Conservation (phyloP, 306 rosid genomes). For the Fragaria vesca region DNA sequence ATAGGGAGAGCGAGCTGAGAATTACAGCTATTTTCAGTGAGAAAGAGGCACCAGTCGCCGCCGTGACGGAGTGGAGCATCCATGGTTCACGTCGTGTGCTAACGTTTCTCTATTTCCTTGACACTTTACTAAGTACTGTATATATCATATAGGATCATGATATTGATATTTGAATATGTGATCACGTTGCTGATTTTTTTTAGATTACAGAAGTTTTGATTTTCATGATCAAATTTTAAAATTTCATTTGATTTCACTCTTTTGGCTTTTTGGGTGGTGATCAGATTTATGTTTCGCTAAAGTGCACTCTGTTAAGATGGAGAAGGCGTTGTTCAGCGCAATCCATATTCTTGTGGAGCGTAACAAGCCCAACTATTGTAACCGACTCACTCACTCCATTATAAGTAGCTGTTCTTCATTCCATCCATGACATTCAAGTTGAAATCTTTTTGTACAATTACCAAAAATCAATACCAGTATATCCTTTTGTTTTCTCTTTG, state of each 20-base stretch:
- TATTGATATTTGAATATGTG: background rate
- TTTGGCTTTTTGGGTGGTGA: background rate
- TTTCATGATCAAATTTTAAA: background rate
- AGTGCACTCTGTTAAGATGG: background rate
- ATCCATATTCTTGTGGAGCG: too few relatives aligned
- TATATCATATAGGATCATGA: too few relatives aligned
- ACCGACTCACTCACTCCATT: too few relatives aligned
- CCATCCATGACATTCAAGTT: too few relatives aligned
- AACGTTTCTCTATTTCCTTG: conserved; percentile 14
- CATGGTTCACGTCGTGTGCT: conserved; percentile 62
- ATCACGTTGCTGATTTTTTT: background rate
- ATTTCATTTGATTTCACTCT: background rate
- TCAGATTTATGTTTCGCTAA: background rate
- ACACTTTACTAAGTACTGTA: background rate
- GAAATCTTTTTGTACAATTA: too few relatives aligned
- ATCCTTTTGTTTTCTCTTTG: too few relatives aligned
- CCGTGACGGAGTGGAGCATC: conserved; percentile 18
- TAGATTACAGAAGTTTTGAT: background rate
- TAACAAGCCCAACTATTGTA: too few relatives aligned
- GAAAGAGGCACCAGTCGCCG: background rate
- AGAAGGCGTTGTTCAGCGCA: too few relatives aligned
- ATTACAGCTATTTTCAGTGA: background rate
- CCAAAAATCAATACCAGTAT: too few relatives aligned
- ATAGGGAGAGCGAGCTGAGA: background rate
- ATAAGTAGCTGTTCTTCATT: too few relatives aligned